These are phyloP conservation scores for Gonapodya sp. DNA, from an alignment of 192 early-diverging fungal genomes.

Conservation along the genomic window DNA sequence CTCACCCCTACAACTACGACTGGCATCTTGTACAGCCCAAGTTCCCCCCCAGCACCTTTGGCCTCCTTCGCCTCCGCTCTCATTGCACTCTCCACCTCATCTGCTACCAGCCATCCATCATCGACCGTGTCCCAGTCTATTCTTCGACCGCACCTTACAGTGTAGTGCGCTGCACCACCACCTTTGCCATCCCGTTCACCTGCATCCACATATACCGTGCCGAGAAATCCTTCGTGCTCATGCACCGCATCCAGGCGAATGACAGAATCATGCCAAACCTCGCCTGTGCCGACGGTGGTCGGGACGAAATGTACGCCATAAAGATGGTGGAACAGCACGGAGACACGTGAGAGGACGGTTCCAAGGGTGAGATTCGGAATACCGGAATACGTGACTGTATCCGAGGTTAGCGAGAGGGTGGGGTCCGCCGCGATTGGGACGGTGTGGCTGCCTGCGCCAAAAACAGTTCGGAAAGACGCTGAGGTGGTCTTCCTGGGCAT, in stretches of 20 bases:
- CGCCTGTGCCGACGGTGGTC: slow-evolving; percentile 55
- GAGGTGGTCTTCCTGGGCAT: neutral
- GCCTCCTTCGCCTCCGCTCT: slow-evolving; percentile 11
- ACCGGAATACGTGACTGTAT: neutral
- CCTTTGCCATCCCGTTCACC: slow-evolving; percentile 64
- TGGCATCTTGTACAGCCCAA: slow-evolving; percentile 30
- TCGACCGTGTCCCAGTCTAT: slow-evolving; percentile 62
- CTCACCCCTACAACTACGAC: slow-evolving; percentile 40
- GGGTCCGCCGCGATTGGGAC: neutral
- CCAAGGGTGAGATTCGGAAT: slow-evolving; percentile 58
- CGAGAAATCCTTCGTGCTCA: slow-evolving; percentile 76
- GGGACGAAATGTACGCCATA: slow-evolving; percentile 83
- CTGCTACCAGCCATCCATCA: neutral
- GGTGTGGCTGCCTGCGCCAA: neutral
- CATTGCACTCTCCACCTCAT: neutral
- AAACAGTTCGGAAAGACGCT: neutral
- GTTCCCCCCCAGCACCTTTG: slow-evolving; percentile 16
- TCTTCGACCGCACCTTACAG: slow-evolving; percentile 77
- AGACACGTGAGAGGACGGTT: slow-evolving; percentile 74
- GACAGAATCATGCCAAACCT: slow-evolving; percentile 86
- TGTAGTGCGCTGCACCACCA: slow-evolving; percentile 89
- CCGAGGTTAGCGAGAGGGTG: neutral
- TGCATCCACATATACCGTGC: slow-evolving; percentile 90
- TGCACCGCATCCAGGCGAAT: slow-evolving; percentile 83
- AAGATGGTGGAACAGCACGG: slow-evolving; percentile 68